Evolutionary conservation across 441 rosid genomes (phyloP).

Genomic region (Populus tomentosa): DNA sequence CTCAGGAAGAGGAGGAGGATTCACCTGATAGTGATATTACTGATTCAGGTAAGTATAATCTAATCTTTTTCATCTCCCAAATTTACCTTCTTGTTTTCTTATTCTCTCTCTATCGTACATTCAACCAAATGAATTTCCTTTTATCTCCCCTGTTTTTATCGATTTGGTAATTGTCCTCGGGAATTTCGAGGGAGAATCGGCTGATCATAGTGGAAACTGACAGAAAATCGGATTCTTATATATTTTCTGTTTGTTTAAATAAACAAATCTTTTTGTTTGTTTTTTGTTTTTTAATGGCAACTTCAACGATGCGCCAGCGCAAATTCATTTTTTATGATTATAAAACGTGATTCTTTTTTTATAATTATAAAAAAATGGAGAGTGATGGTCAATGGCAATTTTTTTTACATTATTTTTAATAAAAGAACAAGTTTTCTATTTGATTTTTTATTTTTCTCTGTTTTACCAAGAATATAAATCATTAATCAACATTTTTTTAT

Average conservation of each 20-base stretch:
- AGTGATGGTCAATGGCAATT: background rate
- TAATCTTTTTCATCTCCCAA: background rate
- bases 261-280: background rate
- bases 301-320: background rate
- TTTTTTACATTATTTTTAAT: background rate
- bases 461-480: conserved; percentile 5
- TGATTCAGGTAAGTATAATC: conserved; percentile 70
- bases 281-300: too few relatives aligned
- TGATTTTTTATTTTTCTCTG: conserved; percentile 3
- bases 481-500: too few relatives aligned
- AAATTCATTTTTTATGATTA: background rate
- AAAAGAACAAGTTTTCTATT: too few relatives aligned
- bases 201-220: background rate
- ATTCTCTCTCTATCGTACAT: background rate
- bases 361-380: background rate
- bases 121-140: background rate
- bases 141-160: background rate
- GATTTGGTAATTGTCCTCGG: background rate
- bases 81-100: background rate
- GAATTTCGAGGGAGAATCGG: background rate
- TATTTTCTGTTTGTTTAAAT: background rate
- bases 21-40: conserved; percentile 82
- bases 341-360: background rate
- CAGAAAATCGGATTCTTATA: background rate
- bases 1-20: conserved; percentile 61